These are phyloP conservation scores for Pisolithus thermaeus DNA, from an alignment of 1,284 basidiomycete species.

Conservation along the genomic window DNA sequence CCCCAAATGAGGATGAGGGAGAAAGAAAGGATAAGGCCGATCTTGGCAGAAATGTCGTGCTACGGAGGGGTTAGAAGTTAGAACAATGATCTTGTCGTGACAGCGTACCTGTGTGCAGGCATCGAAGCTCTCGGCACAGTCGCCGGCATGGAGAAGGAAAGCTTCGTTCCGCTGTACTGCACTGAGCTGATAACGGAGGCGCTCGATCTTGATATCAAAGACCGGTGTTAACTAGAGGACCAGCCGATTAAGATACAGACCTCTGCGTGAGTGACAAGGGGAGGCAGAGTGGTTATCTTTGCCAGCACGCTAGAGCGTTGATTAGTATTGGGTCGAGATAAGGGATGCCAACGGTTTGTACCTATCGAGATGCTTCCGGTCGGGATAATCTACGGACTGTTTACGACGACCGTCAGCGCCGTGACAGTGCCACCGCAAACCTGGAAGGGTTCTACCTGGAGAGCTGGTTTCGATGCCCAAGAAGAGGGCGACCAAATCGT, in stretches of 20 bases:
- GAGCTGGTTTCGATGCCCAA: constrained; percentile 47
- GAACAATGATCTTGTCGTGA: neutral
- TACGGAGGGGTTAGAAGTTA: constrained; percentile 26
- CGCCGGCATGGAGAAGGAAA: constrained; percentile 94
- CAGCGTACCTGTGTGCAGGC: constrained; percentile 73
- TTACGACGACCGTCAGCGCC: constrained; percentile 1
- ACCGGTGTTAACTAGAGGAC: neutral
- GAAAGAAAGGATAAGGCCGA: constrained; percentile 93
- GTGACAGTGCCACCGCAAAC: constrained; percentile 2
- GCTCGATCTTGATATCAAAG: constrained; percentile 63
- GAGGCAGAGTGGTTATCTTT: constrained; percentile 74
- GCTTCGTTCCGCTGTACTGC: constrained; percentile 84
- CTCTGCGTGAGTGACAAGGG: constrained; percentile 86
- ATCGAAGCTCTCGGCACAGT: constrained; percentile 94
- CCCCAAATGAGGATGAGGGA: constrained; percentile 95
- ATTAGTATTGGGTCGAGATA: neutral
- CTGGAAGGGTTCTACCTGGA: constrained; percentile 33
- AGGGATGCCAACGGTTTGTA: constrained; percentile 11
- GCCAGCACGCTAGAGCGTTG: constrained; percentile 53
- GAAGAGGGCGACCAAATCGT: constrained; percentile 44
- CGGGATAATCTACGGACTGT: constrained; percentile 33
- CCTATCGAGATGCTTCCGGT: constrained; percentile 29
- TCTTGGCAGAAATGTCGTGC: constrained; percentile 92
- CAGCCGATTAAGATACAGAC: constrained; percentile 38
- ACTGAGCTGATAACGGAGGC: constrained; percentile 73